Evolutionary conservation across 345 rosid genomes (phyloP).

Genomic region (Sonneratia alba): DNA sequence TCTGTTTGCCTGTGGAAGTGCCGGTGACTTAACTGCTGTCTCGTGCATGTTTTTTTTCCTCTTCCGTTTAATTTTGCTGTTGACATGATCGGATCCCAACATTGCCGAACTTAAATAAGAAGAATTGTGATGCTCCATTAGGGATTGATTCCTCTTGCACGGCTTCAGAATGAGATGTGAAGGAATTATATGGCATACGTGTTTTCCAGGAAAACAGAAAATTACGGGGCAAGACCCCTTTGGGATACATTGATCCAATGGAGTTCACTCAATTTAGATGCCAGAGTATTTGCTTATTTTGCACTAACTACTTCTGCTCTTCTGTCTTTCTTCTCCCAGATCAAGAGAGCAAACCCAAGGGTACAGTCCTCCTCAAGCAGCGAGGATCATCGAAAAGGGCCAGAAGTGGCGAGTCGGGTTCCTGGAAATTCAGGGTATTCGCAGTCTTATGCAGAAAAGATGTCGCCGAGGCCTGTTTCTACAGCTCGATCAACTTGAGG

Average conservation of each 20-base stretch:
- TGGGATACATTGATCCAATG: background rate
- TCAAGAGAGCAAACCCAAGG: conserved; percentile 14
- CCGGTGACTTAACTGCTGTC: no score
- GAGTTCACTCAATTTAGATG: background rate
- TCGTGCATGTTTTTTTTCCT: no score
- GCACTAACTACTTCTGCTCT: background rate
- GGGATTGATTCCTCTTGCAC: background rate
- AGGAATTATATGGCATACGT: background rate
- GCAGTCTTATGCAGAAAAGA: conserved; percentile 43
- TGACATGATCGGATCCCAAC: no score
- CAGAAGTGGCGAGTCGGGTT: conserved; percentile 11
- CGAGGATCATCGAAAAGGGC: conserved; percentile 17
- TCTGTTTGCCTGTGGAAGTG: background rate
- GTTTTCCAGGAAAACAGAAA: background rate
- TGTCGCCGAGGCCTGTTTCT: conserved; percentile 51
- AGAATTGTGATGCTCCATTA: background rate
- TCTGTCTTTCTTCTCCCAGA: conserved; percentile 11
- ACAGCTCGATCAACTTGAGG: conserved; percentile 36
- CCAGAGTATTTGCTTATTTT: background rate
- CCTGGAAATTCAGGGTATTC: conserved; percentile 16
- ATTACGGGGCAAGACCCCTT: background rate
- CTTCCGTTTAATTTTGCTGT: no score
- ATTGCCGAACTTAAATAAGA: no score
- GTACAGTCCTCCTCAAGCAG: conserved; percentile 18
- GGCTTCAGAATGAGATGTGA: background rate